phyloP scores from a whole-genome alignment of 2,329 filamentous ascomycete species.

The Chaetomiaceae sp. region DNA sequence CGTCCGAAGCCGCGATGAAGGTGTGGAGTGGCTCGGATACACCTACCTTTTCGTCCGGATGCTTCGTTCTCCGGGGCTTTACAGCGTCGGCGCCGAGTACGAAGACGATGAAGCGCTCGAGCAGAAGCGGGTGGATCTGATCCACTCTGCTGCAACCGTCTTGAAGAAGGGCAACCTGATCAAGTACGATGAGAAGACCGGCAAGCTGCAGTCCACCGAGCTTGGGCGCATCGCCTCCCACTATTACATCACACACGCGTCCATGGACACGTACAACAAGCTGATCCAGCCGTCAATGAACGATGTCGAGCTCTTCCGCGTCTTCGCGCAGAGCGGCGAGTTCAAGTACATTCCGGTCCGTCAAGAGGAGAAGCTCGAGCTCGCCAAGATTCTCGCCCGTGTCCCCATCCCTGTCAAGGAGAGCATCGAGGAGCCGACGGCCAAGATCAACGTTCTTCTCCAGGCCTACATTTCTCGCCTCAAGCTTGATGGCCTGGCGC shows the following conservation, averaged over 20 bases:
- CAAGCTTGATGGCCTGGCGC: slow-evolving; percentile 84
- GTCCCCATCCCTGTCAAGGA: slow-evolving; percentile 98
- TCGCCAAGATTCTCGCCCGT: slow-evolving; percentile 81
- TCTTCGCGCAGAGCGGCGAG: slow-evolving; percentile 93
- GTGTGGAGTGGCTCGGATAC: slow-evolving; percentile 98
- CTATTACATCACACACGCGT: slow-evolving; percentile 95
- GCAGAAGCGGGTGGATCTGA: slow-evolving; percentile 94
- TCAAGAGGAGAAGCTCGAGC: slow-evolving; percentile 94
- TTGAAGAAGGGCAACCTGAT: slow-evolving; percentile 83
- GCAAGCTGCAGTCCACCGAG: slow-evolving; percentile 84
- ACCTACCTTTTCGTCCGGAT: slow-evolving; percentile 97
- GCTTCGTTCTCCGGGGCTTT: slow-evolving; percentile 89
- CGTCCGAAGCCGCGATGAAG: slow-evolving; percentile 84
- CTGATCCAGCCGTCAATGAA: slow-evolving; percentile 91
- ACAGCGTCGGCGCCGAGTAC: slow-evolving; percentile 94
- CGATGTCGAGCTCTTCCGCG: slow-evolving; percentile 91
- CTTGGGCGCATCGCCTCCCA: slow-evolving; percentile 94
- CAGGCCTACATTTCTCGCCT: slow-evolving; percentile 96
- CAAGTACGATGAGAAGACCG: slow-evolving; percentile 93
- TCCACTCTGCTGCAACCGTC: slow-evolving; percentile 86
- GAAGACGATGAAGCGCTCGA: slow-evolving; percentile 87
- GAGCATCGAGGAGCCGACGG: slow-evolving; percentile 91
- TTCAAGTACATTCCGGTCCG: slow-evolving; percentile 99
- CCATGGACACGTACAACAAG: slow-evolving; percentile 95
- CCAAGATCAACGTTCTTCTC: slow-evolving; percentile 95